Conservation (phyloP, 192 early-diverging fungal species). For the Coemansia sp. region DNA sequence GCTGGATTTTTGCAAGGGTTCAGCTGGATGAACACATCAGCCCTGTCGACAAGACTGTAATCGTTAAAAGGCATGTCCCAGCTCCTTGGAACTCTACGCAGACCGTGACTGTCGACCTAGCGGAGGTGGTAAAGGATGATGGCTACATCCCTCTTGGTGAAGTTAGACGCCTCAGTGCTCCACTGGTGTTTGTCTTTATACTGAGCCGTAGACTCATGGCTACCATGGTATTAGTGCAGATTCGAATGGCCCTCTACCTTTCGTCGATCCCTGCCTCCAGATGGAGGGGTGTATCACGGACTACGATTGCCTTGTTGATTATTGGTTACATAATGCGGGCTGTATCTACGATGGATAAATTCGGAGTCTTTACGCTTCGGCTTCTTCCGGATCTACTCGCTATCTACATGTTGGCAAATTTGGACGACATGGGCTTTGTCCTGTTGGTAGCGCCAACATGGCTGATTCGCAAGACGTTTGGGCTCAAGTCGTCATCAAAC, state of each 20-base stretch:
- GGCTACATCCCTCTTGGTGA: not conserved
- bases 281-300: not conserved
- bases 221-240: not conserved
- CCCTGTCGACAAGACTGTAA: not conserved
- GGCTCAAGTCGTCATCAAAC: not conserved
- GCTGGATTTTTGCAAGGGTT: conserved; percentile 2
- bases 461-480: not conserved
- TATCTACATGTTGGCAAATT: not conserved
- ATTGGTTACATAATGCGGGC: not conserved
- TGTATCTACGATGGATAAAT: not conserved
- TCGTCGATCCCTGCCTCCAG: not conserved
- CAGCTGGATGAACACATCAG: not conserved
- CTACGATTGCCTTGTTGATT: not conserved
- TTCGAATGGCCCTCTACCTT: not conserved
- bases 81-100: not conserved
- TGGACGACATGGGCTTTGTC: not conserved
- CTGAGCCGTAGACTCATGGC: not conserved
- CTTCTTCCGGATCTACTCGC: not conserved
- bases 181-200: conserved; percentile 3
- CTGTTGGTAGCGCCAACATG: not conserved
- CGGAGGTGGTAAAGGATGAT: not conserved
- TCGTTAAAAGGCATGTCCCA: not conserved
- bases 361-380: not conserved
- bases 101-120: too few species aligned
- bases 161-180: not conserved